Evolutionary conservation across 169 alveolate species (phyloP).

Genomic region (Babesia gibsoni): DNA sequence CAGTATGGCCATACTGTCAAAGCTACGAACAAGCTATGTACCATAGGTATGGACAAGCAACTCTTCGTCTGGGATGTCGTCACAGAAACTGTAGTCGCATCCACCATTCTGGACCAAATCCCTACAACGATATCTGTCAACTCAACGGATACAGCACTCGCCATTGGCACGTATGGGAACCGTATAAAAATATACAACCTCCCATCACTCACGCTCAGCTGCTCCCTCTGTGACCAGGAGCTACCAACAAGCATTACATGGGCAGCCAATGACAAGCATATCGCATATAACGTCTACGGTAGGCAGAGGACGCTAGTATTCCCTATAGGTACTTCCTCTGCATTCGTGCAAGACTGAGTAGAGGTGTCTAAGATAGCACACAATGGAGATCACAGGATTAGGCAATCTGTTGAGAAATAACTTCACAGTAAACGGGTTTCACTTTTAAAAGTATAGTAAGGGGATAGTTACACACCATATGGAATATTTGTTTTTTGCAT

Average conservation of each 20-base stretch:
- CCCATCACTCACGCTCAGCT: conserved; percentile 46
- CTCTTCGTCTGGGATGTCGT: conserved; percentile 59
- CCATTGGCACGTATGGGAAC: conserved; percentile 58
- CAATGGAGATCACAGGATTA: too few species aligned
- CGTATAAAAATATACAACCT: conserved; percentile 37
- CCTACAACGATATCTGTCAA: conserved; percentile 51
- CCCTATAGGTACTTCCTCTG: conserved; percentile 30
- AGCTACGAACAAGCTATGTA: conserved; percentile 32
- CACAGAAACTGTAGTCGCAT: conserved; percentile 20
- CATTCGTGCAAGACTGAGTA: conserved; percentile 29
- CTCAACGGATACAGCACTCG: conserved; percentile 38
- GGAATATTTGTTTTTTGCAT: too few species aligned
- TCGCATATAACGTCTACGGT: conserved; percentile 54
- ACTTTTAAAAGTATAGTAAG: too few species aligned
- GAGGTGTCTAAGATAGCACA: too few species aligned
- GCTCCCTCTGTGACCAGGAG: conserved; percentile 47
- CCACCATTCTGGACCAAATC: conserved; percentile 43
- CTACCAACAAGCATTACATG: conserved; percentile 49
- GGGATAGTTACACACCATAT: too few species aligned
- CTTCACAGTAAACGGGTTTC: too few species aligned
- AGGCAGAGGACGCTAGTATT: conserved; percentile 42
- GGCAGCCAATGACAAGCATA: conserved; percentile 40
- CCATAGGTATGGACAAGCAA: conserved; percentile 55
- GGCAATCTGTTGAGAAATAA: too few species aligned
- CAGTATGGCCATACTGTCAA: conserved; percentile 22